Evolutionary conservation across 768 basidiomycete genomes (phyloP).

Genomic region (Infundibulicybe gibba): DNA sequence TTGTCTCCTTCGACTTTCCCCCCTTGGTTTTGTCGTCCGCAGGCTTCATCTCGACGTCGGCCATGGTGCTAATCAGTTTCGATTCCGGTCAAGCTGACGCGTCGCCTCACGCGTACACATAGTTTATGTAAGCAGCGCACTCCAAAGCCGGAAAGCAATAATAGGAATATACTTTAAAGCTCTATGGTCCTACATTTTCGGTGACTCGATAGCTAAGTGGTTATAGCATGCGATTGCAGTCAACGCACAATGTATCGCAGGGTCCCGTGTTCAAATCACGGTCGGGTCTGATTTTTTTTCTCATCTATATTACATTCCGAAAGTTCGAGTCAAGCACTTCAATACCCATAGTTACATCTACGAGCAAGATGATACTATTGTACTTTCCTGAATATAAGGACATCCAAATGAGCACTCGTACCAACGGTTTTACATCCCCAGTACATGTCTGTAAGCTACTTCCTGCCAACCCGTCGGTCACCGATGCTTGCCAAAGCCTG

Average conservation of each 20-base stretch:
- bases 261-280: conserved; percentile 45
- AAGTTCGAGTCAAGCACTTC: neutral
- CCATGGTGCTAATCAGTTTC: conserved; percentile 35
- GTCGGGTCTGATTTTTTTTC: conserved; percentile 29
- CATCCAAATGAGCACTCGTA: too few relatives aligned
- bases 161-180: conserved; percentile 28
- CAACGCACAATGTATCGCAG: conserved; percentile 24
- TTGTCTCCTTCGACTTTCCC: conserved; percentile 36
- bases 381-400: too few relatives aligned
- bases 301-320: neutral
- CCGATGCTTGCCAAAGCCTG: conserved; percentile 66
- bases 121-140: neutral
- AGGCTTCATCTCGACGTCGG: conserved; percentile 68
- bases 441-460: conserved; percentile 1
- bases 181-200: conserved; percentile 72
- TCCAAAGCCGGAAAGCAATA: neutral
- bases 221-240: conserved; percentile 51
- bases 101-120: conserved; percentile 9
- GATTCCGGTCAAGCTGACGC: conserved; percentile 13
- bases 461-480: conserved; percentile 46
- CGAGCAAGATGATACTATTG: too few relatives aligned
- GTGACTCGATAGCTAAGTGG: conserved; percentile 47
- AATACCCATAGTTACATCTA: too few relatives aligned
- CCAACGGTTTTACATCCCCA: too few relatives aligned
- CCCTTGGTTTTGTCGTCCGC: conserved; percentile 42